These are phyloP conservation scores for Hypholoma fasciculare DNA, from an alignment of 768 basidiomycete genomes.

Conservation along the genomic window DNA sequence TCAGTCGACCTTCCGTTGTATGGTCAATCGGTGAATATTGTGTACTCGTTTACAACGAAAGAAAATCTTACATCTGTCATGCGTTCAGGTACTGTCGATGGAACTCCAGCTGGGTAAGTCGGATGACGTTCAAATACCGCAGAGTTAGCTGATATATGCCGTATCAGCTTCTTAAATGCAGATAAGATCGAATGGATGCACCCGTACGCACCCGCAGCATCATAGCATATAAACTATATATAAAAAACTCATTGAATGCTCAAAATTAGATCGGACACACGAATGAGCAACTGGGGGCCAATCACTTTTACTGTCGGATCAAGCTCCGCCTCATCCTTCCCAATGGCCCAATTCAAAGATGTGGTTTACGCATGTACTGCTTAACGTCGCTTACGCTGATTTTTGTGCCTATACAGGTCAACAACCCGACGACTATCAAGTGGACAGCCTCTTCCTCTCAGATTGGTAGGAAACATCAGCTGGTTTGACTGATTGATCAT, in stretches of 20 bases:
- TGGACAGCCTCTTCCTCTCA: constrained; percentile 44
- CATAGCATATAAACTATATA: not conserved
- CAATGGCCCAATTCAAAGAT: constrained; percentile 50
- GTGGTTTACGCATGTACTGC: constrained; percentile 16
- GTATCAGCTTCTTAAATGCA: constrained; percentile 43
- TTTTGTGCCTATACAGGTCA: constrained; percentile 27
- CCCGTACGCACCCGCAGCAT: constrained; percentile 30
- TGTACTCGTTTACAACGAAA: not conserved
- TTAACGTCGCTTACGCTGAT: not conserved
- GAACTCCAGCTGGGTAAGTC: constrained; percentile 40
- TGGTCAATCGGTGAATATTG: constrained; percentile 41
- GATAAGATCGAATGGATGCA: constrained; percentile 52
- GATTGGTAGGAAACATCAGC: constrained; percentile 27
- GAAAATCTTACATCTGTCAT: not conserved
- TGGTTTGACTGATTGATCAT: too few species aligned
- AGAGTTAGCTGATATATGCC: not conserved
- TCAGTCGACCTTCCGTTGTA: constrained; percentile 36
- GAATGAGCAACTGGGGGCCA: constrained; percentile 49
- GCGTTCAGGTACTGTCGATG: constrained; percentile 40
- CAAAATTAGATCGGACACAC: constrained; percentile 36
- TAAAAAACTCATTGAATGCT: not conserved
- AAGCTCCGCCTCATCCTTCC: constrained; percentile 38
- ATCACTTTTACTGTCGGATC: constrained; percentile 44
- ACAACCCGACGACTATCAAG: constrained; percentile 42
- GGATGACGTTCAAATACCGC: not conserved